Base-by-base conservation (phyloP, 768 basidiomycete genomes). In the Suillus spraguei region DNA sequence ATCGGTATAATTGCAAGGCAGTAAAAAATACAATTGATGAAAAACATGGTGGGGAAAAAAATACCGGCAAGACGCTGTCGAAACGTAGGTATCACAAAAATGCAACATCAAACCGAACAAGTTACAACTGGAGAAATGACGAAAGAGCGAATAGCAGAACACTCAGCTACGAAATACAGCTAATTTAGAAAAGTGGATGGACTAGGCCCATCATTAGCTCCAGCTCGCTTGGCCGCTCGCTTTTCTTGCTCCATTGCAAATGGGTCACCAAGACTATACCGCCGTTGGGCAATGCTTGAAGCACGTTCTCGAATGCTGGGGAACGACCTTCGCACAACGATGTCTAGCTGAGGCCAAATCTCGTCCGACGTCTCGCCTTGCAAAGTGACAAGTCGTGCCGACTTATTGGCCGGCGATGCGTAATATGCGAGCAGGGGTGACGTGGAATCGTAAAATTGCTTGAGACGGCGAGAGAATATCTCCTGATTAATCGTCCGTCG, bases 311-410 rank as follows among this genome's bases (percentile, higher is more conserved):
- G 82, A 63, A 92, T 71, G 5, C 72, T 69, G 3, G 92, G 89
- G 71, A 91, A 91, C 3, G 81, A 74, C 32, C 78, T 76, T 59
- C 79, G 78, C 28, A 95, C 79, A 24, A 85, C 78, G 50, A 76
- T 76, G 65, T 94, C 92, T 13, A 97, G 82, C 66, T 88, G 79
- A 3, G 92, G 93, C 94, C 94, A 96, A 66, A 96, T 95, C 74
- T 95, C 92, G 70, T 95, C 91, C 3, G 91, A 92, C 9, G 92
- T 92, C 61, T 81, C 77, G 4, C 94, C 94, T 22, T 82, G 79
- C 36, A 97, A 74, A 3, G 87, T 87, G 59, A 82, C 81, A 20
- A 88, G 73, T 58, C 77, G 79, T 33, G 82, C 76, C 17, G 83
- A 78, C 9, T 78, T 70, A 5, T 39, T 58, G 42, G 79, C 71